phyloP scores from a whole-genome alignment of 1,284 basidiomycete species.

The Cystobasidium pallidum region DNA sequence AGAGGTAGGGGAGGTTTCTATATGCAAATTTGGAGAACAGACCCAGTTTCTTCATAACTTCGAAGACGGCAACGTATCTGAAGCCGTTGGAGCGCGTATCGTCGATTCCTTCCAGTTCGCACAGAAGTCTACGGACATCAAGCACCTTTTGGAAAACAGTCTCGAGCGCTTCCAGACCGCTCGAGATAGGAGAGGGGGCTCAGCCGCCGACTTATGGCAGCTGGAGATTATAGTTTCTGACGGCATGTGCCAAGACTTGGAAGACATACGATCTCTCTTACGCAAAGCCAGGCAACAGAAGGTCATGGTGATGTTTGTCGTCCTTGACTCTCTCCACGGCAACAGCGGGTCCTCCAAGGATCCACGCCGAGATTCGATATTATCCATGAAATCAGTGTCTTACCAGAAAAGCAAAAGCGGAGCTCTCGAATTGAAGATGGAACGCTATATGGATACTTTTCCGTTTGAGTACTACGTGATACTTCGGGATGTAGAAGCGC shows the following conservation, averaged over 20 bases:
- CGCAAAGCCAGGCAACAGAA: slow-evolving; percentile 86
- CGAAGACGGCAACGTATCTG: slow-evolving; percentile 71
- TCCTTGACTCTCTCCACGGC: slow-evolving; percentile 78
- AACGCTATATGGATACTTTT: slow-evolving; percentile 91
- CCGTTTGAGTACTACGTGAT: slow-evolving; percentile 98
- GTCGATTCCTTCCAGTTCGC: slow-evolving; percentile 86
- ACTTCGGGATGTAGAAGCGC: slow-evolving; percentile 82
- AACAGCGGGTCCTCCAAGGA: neutral
- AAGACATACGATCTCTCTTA: slow-evolving; percentile 75
- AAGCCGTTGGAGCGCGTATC: slow-evolving; percentile 75
- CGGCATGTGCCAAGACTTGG: slow-evolving; percentile 96
- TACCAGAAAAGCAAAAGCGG: slow-evolving; percentile 81
- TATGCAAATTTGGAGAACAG: slow-evolving; percentile 85
- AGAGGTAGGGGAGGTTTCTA: slow-evolving; percentile 90
- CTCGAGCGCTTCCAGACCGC: slow-evolving; percentile 69
- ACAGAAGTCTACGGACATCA: slow-evolving; percentile 88
- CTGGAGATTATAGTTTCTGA: slow-evolving; percentile 98
- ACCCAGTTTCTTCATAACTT: slow-evolving; percentile 90
- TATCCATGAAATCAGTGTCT: slow-evolving; percentile 89
- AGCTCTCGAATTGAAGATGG: slow-evolving; percentile 81
- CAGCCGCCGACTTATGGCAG: slow-evolving; percentile 87
- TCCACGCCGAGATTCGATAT: slow-evolving; percentile 65
- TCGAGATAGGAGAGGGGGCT: slow-evolving; percentile 8
- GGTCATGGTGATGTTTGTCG: slow-evolving; percentile 95
- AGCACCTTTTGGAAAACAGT: slow-evolving; percentile 80